Base-by-base conservation (phyloP, 2,329 filamentous ascomycete species). In the Cytospora piceicola region DNA sequence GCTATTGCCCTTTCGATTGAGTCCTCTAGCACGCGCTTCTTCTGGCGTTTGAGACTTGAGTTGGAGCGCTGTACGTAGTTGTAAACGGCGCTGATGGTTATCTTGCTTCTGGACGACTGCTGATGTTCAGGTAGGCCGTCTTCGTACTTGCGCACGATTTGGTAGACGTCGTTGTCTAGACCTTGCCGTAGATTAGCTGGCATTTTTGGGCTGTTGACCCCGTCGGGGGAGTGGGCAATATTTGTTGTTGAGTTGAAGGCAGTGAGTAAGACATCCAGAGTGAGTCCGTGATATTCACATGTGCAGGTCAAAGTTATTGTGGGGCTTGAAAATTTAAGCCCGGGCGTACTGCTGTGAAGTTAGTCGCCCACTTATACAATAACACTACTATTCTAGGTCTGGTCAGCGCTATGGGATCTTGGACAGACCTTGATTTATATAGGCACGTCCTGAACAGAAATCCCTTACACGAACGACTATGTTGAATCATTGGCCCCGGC, bases 61-160 rank as follows among this genome's bases (percentile, higher is more conserved):
- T 97, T 97, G 17, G 93, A 97, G 59, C 82, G 80, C 71, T 93
- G 92, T 68, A 98, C 93, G 66, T 86, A 87, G 49, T 93, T 89
- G 75, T 95, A 97, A 1, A 96, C 85, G 2, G 80, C 77, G 2
- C 83, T 77, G 4, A 90, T 80, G 1, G 86, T 88, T 8, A 91
- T 78, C 76, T 63, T 66, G 32, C 65, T 72, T 34, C 74, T 75
- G 14, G 46, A 49, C 46, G 46, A 2, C 46, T 42, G 24, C 52
- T 58, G 56, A 8, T 64, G 51, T 36, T 32, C 34, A 80, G 81
- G 46, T 14, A 49, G 46, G 57, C 89, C 86, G 67, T 92, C 90
- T 63, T 92, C 84, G 61, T 94, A 82, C 76, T 93, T 95, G 69
- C 87, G 86, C 46, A 96, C 85, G 46, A 95, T 85, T 73, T 92